Conservation (phyloP, 331 rosid genomes). For the Erythrophleum ivorense region DNA sequence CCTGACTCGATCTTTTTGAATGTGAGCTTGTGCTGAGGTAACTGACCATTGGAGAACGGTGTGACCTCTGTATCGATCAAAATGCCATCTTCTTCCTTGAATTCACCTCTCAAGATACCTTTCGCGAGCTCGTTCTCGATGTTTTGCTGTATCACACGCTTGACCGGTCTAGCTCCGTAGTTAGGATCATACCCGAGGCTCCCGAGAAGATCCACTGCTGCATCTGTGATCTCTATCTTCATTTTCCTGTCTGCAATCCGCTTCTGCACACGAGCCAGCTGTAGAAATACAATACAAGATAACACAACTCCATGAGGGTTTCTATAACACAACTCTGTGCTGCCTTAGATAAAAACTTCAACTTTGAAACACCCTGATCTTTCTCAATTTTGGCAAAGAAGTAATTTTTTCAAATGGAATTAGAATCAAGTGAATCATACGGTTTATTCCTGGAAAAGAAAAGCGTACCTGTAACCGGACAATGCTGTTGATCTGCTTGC, state of each 20-base stretch:
- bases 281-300: constrained; percentile 17
- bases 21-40: constrained; percentile 77
- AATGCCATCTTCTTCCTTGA: constrained; percentile 73
- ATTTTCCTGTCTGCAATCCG: constrained; percentile 83
- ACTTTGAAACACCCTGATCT: neutral
- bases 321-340: neutral
- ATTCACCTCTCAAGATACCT: constrained; percentile 87
- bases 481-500: constrained; percentile 69
- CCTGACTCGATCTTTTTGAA: constrained; percentile 53
- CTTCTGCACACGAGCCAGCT: constrained; percentile 84
- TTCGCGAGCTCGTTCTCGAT: constrained; percentile 92
- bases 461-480: constrained; percentile 76
- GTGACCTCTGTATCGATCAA: constrained; percentile 74
- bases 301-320: neutral
- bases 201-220: constrained; percentile 78
- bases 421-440: no score
- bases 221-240: constrained; percentile 67
- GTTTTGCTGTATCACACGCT: constrained; percentile 87
- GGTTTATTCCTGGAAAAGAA: neutral
- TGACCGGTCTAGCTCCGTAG: constrained; percentile 95
- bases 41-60: constrained; percentile 67
- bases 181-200: constrained; percentile 83
- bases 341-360: neutral
- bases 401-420: neutral
- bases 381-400: no score